These are phyloP conservation scores for Clarireedia hainanense DNA, from an alignment of 2,329 filamentous ascomycete genomes.

Conservation along the genomic window DNA sequence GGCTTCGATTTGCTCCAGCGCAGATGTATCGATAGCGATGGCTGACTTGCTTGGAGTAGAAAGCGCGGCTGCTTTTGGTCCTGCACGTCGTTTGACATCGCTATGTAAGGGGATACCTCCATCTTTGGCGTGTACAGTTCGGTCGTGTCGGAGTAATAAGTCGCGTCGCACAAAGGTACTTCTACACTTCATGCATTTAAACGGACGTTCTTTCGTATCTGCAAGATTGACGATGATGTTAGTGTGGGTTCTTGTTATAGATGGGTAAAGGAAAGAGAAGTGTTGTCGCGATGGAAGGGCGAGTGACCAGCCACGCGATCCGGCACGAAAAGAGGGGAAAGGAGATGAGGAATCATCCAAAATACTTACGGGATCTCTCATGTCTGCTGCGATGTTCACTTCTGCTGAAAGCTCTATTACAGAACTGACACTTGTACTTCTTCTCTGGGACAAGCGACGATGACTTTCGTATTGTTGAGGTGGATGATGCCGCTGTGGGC, in stretches of 20 bases:
- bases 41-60: slow-evolving; percentile 65
- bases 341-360: slow-evolving; percentile 7
- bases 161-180: slow-evolving; percentile 98
- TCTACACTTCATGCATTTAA: slow-evolving; percentile 97
- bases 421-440: slow-evolving; percentile 99
- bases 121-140: slow-evolving; percentile 97
- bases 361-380: slow-evolving; percentile 89
- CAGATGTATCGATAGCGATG: slow-evolving; percentile 74
- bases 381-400: slow-evolving; percentile 96
- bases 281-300: neutral
- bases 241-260: slow-evolving; percentile 6
- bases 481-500: slow-evolving; percentile 54
- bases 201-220: slow-evolving; percentile 98
- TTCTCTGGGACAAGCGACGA: slow-evolving; percentile 71
- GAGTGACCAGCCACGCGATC: slow-evolving; percentile 9
- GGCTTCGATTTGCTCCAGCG: slow-evolving; percentile 87
- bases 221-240: slow-evolving; percentile 16
- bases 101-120: slow-evolving; percentile 89
- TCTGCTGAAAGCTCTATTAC: slow-evolving; percentile 92
- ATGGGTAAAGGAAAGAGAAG: neutral
- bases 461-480: slow-evolving; percentile 64
- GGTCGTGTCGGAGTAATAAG: slow-evolving; percentile 90
- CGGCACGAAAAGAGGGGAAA: slow-evolving; percentile 15
- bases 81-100: slow-evolving; percentile 80
- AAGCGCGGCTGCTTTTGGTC: slow-evolving; percentile 57